These are phyloP conservation scores for Rhododendron simsii DNA, from an alignment of 148 eudicot genomes.

Conservation along the genomic window DNA sequence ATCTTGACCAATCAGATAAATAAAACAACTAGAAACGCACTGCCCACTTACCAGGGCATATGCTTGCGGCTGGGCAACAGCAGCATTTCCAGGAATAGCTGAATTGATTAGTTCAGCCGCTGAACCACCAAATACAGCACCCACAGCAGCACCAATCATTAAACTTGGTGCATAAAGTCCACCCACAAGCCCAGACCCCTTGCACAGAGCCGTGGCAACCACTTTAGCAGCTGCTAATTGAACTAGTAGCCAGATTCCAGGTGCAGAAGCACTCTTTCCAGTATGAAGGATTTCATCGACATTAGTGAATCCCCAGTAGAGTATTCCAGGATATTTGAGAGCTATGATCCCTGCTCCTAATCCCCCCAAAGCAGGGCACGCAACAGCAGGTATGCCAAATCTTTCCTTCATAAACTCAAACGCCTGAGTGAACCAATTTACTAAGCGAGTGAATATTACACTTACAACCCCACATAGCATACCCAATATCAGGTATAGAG, in stretches of 20 bases:
- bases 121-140: conserved; percentile 92
- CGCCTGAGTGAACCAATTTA: conserved; percentile 58
- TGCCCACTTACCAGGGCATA: conserved; percentile 73
- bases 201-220: conserved; percentile 88
- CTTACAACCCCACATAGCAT: conserved; percentile 96
- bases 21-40: background rate
- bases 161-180: conserved; percentile 96
- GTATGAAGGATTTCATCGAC: conserved; percentile 95
- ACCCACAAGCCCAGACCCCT: conserved; percentile 95
- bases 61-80: conserved; percentile 96
- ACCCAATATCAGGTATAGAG: conserved; percentile 87
- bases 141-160: conserved; percentile 99
- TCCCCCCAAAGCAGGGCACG: conserved; percentile 93
- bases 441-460: conserved; percentile 72
- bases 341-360: conserved; percentile 97
- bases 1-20: background rate
- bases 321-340: conserved; percentile 81
- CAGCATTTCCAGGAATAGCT: conserved; percentile 79
- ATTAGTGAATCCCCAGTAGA: conserved; percentile 96
- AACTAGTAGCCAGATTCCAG: conserved; percentile 88
- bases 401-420: conserved; percentile 79
- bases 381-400: conserved; percentile 68
- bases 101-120: conserved; percentile 78
- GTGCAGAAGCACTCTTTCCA: conserved; percentile 88
- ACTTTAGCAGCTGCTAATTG: conserved; percentile 94